These are phyloP conservation scores for Pestalotiopsis sp. DNA, from an alignment of 2,329 filamentous ascomycete species.

Conservation along the genomic window DNA sequence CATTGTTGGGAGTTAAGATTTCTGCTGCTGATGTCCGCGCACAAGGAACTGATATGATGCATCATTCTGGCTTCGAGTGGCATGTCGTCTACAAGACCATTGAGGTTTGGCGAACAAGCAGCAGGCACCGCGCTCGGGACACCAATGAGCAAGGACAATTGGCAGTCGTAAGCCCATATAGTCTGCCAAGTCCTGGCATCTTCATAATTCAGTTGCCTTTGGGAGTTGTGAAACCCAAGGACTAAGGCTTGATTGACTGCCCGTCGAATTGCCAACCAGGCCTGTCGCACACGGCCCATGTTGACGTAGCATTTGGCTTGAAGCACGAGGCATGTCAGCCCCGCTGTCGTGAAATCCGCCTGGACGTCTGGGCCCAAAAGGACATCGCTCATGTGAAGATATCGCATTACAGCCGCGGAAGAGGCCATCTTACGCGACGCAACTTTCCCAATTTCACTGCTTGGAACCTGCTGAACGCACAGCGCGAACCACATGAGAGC, in stretches of 20 bases:
- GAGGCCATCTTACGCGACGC: neutral
- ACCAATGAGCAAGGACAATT: conserved; percentile 5
- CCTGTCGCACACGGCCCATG: conserved; percentile 3
- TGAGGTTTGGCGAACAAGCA: too few species aligned
- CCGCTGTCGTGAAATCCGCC: neutral
- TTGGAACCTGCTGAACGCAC: conserved; percentile 9
- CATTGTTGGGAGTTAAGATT: neutral
- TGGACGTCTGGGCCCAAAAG: neutral
- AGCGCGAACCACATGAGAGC: conserved; percentile 8
- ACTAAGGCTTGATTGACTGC: neutral
- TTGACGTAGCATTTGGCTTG: conserved; percentile 8
- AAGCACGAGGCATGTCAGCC: neutral
- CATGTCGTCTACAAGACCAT: neutral
- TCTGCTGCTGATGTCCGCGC: neutral
- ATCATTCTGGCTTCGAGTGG: neutral
- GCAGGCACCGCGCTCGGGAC: neutral
- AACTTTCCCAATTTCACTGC: neutral
- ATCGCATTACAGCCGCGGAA: neutral
- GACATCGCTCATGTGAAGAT: neutral
- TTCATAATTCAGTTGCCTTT: neutral
- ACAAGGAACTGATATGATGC: conserved; percentile 1
- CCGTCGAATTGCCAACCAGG: neutral
- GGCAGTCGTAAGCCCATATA: neutral
- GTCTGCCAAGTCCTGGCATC: neutral
- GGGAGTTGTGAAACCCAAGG: neutral